Base-by-base conservation (phyloP, 2,329 filamentous ascomycete genomes). In the Botrytis squamosa region DNA sequence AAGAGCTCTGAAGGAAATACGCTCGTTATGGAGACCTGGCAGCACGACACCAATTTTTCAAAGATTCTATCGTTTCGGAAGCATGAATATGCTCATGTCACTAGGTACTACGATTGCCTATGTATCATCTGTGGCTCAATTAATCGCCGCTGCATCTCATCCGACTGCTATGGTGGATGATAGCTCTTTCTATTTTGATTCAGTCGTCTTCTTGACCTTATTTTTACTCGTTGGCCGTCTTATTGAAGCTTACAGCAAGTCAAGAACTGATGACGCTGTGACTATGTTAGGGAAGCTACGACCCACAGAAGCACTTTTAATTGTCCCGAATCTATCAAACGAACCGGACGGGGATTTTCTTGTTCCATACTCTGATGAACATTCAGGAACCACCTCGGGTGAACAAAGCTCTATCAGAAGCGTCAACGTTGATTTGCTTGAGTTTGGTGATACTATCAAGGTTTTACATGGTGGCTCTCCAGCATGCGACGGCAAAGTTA, bases 21-120 rank as follows among this genome's bases (percentile, higher is more conserved):
- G 86, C 75, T 87, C 90, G 0, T 85, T 97, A 76, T 98, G 95
- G 95, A 88, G 92, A 36, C 89, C 85, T 3, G 88, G 90, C 42
- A 97, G 93, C 80, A 89, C 87, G 55, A 91, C 91, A 1, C 92
- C 93, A 0, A 81, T 97, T 6, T 78, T 93, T 25, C 88, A 91
- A 77, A 87, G 95, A 22, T 95, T 98, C 80, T 94, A 94, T 81
- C 90, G 92, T n/a, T 98, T 98, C 79, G 95, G 95, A 14, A 97
- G 94, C 84, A 98, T 98, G 95, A 97, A 97, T 80, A 92, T 97
- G 84, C 87, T 98, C 74, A 95, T 98, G 83, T 96, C 92, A 12
- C 86, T 97, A 3, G 95, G 94, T 9, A 97, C 95, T 0, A 92
- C 90, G 3, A 93, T 98, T 75, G 95, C 95, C 1, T 97, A 97